Evolutionary conservation across 352 stramenopile genomes (phyloP).

Genomic region (Pythium sp.): DNA sequence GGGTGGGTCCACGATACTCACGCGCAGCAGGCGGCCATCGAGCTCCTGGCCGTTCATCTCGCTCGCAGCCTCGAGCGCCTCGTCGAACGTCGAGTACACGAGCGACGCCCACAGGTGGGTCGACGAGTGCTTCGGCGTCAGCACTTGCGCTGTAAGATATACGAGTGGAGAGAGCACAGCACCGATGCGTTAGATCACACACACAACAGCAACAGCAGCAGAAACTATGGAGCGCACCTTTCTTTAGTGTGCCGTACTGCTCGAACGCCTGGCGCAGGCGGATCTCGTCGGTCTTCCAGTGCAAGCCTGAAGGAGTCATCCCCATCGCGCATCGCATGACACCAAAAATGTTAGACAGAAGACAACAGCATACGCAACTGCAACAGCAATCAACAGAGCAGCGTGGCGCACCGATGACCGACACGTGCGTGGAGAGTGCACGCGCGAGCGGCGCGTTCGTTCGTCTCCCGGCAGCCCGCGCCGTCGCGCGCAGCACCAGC

Average conservation of each 20-base stretch:
- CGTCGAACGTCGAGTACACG: constrained; percentile 65
- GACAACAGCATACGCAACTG: constrained; percentile 8
- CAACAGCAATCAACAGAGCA: neutral
- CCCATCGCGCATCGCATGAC: neutral
- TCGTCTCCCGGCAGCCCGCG: neutral
- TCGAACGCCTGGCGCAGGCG: constrained; percentile 58
- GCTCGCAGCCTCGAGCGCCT: constrained; percentile 60
- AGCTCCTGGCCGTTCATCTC: constrained; percentile 85
- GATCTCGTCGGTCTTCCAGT: constrained; percentile 83
- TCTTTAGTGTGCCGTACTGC: constrained; percentile 49
- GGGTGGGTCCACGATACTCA: constrained; percentile 69
- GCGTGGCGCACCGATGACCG: constrained; percentile 41
- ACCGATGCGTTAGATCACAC: neutral
- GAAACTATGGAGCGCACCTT: constrained; percentile 22
- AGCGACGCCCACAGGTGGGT: constrained; percentile 64
- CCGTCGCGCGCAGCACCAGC: neutral
- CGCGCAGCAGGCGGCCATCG: constrained; percentile 68
- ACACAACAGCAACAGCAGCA: neutral
- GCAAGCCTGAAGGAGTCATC: constrained; percentile 37
- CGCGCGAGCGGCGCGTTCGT: neutral
- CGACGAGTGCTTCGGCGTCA: constrained; percentile 56
- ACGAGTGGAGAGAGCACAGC: neutral
- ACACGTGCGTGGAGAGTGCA: constrained; percentile 48
- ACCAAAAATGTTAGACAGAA: constrained; percentile 7
- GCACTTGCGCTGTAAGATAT: constrained; percentile 31